Evolutionary conservation across 768 basidiomycete species (phyloP).

Genomic region (Tylopilus vinaceipallidus): DNA sequence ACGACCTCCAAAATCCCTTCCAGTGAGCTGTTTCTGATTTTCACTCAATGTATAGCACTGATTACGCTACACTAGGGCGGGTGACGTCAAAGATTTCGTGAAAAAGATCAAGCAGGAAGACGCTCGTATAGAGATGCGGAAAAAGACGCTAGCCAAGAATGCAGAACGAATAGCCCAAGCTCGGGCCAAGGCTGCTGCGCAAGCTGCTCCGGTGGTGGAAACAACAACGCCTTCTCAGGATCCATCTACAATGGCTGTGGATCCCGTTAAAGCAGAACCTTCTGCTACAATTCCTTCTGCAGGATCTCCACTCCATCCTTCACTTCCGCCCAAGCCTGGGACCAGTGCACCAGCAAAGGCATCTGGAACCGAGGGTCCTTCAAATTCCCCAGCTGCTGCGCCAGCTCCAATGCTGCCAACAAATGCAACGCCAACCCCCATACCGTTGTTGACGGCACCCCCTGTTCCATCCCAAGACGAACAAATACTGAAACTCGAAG

Average conservation of each 20-base stretch:
- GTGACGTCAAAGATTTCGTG: slow-evolving; percentile 72
- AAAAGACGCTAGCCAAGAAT: slow-evolving; percentile 37
- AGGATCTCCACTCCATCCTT: slow-evolving; percentile 58
- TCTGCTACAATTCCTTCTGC: slow-evolving; percentile 5
- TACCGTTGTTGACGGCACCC: slow-evolving; percentile 19
- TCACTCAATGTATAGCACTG: background rate
- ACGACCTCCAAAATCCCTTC: slow-evolving; percentile 64
- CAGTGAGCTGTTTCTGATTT: slow-evolving; percentile 40
- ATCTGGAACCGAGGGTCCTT: slow-evolving; percentile 34
- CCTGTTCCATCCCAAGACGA: slow-evolving; percentile 40
- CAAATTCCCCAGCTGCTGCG: slow-evolving; percentile 16
- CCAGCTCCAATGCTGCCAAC: slow-evolving; percentile 9
- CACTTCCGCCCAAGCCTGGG: slow-evolving; percentile 70
- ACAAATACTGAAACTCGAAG: slow-evolving; percentile 58
- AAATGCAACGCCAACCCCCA: slow-evolving; percentile 15
- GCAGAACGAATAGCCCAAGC: slow-evolving; percentile 38
- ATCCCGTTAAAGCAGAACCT: slow-evolving; percentile 23
- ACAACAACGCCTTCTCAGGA: slow-evolving; percentile 18
- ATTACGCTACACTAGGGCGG: slow-evolving; percentile 44
- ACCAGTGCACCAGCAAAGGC: slow-evolving; percentile 33
- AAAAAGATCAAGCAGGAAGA: slow-evolving; percentile 71
- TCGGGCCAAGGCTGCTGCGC: slow-evolving; percentile 41
- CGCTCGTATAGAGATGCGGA: slow-evolving; percentile 53
- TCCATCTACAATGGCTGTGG: slow-evolving; percentile 3
- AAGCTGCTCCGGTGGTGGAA: slow-evolving; percentile 23